Conservation (phyloP, 345 rosid species). For the Gossypium rotundifolium region DNA sequence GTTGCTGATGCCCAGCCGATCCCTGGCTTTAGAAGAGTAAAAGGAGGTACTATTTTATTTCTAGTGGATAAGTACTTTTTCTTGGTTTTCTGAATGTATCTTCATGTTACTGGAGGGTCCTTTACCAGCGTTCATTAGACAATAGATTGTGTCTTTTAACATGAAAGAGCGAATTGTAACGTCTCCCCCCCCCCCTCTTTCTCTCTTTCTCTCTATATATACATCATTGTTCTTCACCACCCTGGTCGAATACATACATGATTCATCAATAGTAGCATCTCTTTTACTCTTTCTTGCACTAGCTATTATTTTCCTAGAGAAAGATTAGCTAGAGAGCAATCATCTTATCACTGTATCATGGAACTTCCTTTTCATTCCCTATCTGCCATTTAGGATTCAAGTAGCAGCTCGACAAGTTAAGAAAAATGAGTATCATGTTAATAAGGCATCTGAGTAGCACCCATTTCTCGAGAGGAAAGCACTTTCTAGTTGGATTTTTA, state of each 20-base stretch:
- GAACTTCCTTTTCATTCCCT: background rate
- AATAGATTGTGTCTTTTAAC: background rate
- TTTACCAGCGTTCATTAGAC: background rate
- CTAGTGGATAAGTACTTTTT: background rate
- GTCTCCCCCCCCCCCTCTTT: fast-evolving
- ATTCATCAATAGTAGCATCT: background rate
- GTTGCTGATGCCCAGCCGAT: slow-evolving; percentile 97
- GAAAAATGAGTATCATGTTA: background rate
- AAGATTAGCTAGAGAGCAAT: background rate
- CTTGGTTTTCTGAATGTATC: slow-evolving; percentile 1
- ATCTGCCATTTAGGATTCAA: background rate
- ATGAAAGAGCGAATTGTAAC: background rate
- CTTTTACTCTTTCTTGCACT: background rate
- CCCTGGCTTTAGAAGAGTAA: slow-evolving; percentile 87
- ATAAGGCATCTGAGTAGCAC: background rate
- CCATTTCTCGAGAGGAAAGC: background rate
- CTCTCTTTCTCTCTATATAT: no score
- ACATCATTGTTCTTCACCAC: background rate
- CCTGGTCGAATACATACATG: background rate
- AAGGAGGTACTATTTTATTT: slow-evolving; percentile 62
- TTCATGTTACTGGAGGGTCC: background rate
- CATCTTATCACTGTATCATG: background rate
- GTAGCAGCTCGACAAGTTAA: background rate
- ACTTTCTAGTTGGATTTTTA: background rate
- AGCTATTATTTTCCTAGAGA: background rate